Base-by-base conservation (phyloP, 169 alveolate species). In the Plasmodium vinckei region DNA sequence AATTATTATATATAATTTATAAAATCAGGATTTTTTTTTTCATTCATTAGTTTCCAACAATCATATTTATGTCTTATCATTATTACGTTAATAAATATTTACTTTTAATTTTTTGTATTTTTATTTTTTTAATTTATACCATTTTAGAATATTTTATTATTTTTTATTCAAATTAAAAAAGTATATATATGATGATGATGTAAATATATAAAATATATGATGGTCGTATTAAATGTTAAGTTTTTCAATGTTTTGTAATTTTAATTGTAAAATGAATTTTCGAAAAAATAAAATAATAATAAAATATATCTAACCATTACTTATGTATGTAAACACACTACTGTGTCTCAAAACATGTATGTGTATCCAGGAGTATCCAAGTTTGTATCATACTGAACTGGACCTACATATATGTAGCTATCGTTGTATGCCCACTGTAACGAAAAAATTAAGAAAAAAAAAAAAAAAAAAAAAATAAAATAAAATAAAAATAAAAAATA, bases 371-470 rank as follows among this genome's bases (percentile, higher is more conserved):
- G 63, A 21, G 68, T 64, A 47, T 75, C 88, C 64, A 75, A 19
- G 68, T 75, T 75, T 10, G 64, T 67, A 7, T 61, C 53, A 27
- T 75, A 56, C 56, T 75, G 88, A 54, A 63, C 71, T 33, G 88
- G 88, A 2, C 73, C 88, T 12, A 75, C 88, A 33, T 47, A 75
- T 54, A 75, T 75, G 53, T 75, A 75, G 25, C 88, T 63, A 51
- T 64, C 88, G 67, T 60, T 75, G 75, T 63, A 75, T 6, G 88
- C 88, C 88, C 88, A 75, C 88, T 75, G 39, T 10, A 23, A 75
- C 46, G 0, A 6, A 42, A 57, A 21, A 21, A n/a, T n/a, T n/a
- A n/a, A n/a, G n/a, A n/a, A n/a, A n/a, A n/a, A n/a, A n/a, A n/a
- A n/a, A n/a, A n/a, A n/a, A n/a, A n/a, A n/a, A n/a, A n/a, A n/a